phyloP scores from a whole-genome alignment of 2,329 filamentous ascomycete genomes.

The Pseudogymnoascus sp. region DNA sequence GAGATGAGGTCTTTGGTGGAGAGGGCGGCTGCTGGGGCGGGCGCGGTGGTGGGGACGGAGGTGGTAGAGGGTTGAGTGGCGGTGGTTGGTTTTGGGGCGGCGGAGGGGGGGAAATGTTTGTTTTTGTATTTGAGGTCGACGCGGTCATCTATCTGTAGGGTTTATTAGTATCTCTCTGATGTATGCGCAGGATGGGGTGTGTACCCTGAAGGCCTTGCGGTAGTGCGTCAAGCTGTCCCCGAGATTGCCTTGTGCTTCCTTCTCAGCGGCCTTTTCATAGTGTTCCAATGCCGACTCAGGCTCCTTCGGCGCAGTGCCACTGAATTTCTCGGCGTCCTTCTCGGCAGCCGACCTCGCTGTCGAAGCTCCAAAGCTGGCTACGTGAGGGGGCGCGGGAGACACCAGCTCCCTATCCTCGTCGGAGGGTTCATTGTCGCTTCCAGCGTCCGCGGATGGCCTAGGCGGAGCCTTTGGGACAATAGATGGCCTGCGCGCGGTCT shows the following conservation, averaged over 20 bases:
- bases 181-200: conserved; percentile 18
- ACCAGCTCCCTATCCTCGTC: neutral
- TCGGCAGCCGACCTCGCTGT: neutral
- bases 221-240: conserved; percentile 86
- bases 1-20: conserved; percentile 62
- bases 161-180: conserved; percentile 13
- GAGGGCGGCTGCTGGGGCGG: conserved; percentile 35
- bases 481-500: neutral
- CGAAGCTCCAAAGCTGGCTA: neutral
- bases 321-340: neutral
- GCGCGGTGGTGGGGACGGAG: conserved; percentile 12
- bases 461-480: neutral
- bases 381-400: neutral
- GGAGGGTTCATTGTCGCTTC: neutral
- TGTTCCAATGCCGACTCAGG: conserved; percentile 79
- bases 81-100: conserved; percentile 29
- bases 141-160: conserved; percentile 61
- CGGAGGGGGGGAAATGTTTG: conserved; percentile 73
- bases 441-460: neutral
- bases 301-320: conserved; percentile 30
- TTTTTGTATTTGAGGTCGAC: conserved; percentile 84
- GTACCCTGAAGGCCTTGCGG: conserved; percentile 77
- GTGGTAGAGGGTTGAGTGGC: conserved; percentile 10
- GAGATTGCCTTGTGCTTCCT: conserved; percentile 73
- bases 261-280: conserved; percentile 86